Base-by-base conservation (phyloP, 164 flowering plant genomes). In the Santalum album region DNA sequence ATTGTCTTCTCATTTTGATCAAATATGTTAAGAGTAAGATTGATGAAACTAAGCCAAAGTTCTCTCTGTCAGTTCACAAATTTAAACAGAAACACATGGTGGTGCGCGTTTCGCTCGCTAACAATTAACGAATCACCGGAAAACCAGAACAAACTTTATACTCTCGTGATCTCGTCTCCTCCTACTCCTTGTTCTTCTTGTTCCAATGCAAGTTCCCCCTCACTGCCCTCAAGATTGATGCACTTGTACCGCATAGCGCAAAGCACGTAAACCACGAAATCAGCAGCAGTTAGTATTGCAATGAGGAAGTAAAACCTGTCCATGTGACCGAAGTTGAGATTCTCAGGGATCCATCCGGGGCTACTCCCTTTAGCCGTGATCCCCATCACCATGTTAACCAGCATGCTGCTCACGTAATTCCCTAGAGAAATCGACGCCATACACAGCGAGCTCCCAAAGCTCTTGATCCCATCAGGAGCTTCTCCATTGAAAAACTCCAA, bases 381-480 rank as follows among this genome's bases (percentile, higher is more conserved):
- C 0, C 14, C 53, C 92, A 80, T 86, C 18, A 91, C 96, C 68
- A 84, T 69, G 38, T 60, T 59, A 3, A 91, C 92, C 19, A 91
- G 60, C 67, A 88, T 0, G 58, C 90, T 81, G 21, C 98, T 91
- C 1, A 72, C 81, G 57, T 72, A 91, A 45, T 91, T 91, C 2
- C 98, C 98, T 0, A 91, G 62, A 0, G 98, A 86, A 6, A 91
- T 91, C 0, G 98, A 91, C 7, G 90, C 83, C 98, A 91, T 91
- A 67, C 96, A 88, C 12, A 91, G 78, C 0, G 96, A 74, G 53
- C 98, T 88, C 7, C 96, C 98, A 9, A 88, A 76, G 73, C 92
- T 86, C 66, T 86, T 91, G 0, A 91, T 72, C 49, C 96, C 98
- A 47, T 87, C 96, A 0, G 98, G 96, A 0, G 98, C 88, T 51